A percentile compares a stretch with the other conserved stretches of the same genome.
Evolutionary conservation across 2,329 filamentous ascomycete genomes (phyloP).

Genomic region (Fusarium chuoi): DNA sequence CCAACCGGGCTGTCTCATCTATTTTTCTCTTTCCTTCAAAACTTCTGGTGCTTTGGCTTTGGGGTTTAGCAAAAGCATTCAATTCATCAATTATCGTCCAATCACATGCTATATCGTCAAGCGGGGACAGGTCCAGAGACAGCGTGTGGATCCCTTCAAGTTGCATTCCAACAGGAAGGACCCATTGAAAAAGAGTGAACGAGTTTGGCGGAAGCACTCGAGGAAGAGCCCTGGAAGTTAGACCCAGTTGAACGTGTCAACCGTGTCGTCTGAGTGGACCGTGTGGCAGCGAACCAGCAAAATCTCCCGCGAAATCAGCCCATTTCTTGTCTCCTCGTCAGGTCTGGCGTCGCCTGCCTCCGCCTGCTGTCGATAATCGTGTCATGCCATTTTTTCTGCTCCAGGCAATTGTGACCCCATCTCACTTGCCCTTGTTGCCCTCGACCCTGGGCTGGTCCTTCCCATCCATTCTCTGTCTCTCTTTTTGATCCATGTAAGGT

Average conservation of each 20-base stretch:
- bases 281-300: constrained; percentile 42
- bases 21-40: background rate
- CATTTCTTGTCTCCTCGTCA: constrained; percentile 50
- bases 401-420: constrained; percentile 40
- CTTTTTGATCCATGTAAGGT: constrained; percentile 10
- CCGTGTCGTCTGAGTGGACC: constrained; percentile 33
- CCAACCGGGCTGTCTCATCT: background rate
- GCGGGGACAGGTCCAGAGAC: constrained; percentile 19
- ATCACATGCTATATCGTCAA: constrained; percentile 15
- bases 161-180: constrained; percentile 22
- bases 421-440: constrained; percentile 29
- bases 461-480: constrained; percentile 17
- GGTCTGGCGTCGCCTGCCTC: constrained; percentile 46
- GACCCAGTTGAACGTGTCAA: constrained; percentile 37
- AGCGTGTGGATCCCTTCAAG: constrained; percentile 28
- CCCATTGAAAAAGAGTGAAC: constrained; percentile 26
- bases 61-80: constrained; percentile 23
- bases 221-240: constrained; percentile 23
- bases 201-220: constrained; percentile 1
- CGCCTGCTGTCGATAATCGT: constrained; percentile 47
- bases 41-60: constrained; percentile 1
- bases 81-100: constrained; percentile 27
- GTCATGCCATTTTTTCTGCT: constrained; percentile 50
- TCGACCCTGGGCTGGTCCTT: constrained; percentile 23
- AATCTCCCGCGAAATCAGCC: constrained; percentile 50